Percentiles rank a stretch among this genome's conserved stretches.
These are phyloP conservation scores for Trichoderma sp. DNA, from an alignment of 2,329 filamentous ascomycete genomes.

Conservation along the genomic window DNA sequence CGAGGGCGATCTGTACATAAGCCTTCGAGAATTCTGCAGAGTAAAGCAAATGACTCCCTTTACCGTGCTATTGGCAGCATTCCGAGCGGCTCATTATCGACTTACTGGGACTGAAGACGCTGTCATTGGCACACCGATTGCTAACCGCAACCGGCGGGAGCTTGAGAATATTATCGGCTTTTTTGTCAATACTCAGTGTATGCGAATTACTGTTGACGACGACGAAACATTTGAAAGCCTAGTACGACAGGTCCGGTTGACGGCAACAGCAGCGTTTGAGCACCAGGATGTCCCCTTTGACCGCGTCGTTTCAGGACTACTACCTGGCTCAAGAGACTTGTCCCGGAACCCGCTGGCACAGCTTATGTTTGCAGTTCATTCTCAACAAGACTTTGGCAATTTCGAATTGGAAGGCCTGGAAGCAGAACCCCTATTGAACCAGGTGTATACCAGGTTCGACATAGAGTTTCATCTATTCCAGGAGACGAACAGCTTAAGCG, in stretches of 20 bases:
- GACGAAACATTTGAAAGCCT: constrained; percentile 27
- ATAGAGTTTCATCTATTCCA: constrained; percentile 34
- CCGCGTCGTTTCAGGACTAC: constrained; percentile 24
- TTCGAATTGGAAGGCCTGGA: constrained; percentile 29
- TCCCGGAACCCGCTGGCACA: constrained; percentile 30
- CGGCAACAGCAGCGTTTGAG: constrained; percentile 23
- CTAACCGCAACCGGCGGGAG: constrained; percentile 29
- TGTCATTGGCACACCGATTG: constrained; percentile 29
- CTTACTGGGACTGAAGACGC: constrained; percentile 32
- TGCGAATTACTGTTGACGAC: constrained; percentile 28
- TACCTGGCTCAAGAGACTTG: constrained; percentile 24
- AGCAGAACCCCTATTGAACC: constrained; percentile 13
- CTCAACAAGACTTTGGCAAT: constrained; percentile 29
- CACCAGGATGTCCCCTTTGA: constrained; percentile 32
- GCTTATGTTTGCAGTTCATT: constrained; percentile 30
- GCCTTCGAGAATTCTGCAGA: constrained; percentile 25
- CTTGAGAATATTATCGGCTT: constrained; percentile 31
- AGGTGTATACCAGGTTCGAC: constrained; percentile 29
- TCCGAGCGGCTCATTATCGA: constrained; percentile 33
- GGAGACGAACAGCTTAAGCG: constrained; percentile 22
- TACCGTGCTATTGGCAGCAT: constrained; percentile 31
- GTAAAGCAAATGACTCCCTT: constrained; percentile 21
- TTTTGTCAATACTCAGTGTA: constrained; percentile 34
- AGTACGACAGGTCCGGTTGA: constrained; percentile 26
- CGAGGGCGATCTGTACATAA: constrained; percentile 18